Conservation (phyloP, 2,329 filamentous ascomycete species). For the Escovopsis sp. region DNA sequence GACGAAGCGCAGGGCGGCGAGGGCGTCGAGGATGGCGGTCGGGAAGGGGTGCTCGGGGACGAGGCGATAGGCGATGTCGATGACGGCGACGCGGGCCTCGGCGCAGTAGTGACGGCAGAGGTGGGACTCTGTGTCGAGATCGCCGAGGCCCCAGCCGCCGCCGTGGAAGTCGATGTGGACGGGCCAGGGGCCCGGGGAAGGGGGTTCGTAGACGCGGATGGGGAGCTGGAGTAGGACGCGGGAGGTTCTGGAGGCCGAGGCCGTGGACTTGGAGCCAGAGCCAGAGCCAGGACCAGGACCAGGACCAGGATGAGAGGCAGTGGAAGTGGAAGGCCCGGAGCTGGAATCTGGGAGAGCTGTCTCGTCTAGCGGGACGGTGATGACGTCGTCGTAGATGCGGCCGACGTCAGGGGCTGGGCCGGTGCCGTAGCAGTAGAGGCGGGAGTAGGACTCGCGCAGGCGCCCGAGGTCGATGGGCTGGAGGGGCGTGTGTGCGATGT, state of each 20-base stretch:
- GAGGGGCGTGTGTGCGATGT: constrained; percentile 24
- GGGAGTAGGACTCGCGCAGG: constrained; percentile 26
- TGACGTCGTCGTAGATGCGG: constrained; percentile 21
- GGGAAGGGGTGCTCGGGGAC: constrained; percentile 35
- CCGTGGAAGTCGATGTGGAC: constrained; percentile 35
- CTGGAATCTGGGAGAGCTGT: no score
- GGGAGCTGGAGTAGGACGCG: no score
- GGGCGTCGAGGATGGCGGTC: constrained; percentile 31
- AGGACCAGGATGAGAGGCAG: no score
- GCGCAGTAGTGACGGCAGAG: constrained; percentile 32
- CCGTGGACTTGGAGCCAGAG: no score
- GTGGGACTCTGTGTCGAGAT: constrained; percentile 32
- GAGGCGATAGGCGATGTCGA: constrained; percentile 37
- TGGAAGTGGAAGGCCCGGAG: no score
- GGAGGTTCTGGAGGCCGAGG: no score
- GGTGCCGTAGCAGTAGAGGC: constrained; percentile 29
- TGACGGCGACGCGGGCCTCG: constrained; percentile 26
- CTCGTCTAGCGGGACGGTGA: constrained; percentile 18
- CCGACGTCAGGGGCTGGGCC: constrained; percentile 25
- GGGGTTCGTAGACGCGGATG: constrained; percentile 30
- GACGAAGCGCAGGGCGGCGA: constrained; percentile 27
- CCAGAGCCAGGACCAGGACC: no score
- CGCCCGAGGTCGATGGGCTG: constrained; percentile 23
- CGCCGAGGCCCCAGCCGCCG: constrained; percentile 33
- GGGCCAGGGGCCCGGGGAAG: constrained; percentile 24